These are phyloP conservation scores for Millerozyma miso DNA, from an alignment of 805 yeast species.

Conservation along the genomic window DNA sequence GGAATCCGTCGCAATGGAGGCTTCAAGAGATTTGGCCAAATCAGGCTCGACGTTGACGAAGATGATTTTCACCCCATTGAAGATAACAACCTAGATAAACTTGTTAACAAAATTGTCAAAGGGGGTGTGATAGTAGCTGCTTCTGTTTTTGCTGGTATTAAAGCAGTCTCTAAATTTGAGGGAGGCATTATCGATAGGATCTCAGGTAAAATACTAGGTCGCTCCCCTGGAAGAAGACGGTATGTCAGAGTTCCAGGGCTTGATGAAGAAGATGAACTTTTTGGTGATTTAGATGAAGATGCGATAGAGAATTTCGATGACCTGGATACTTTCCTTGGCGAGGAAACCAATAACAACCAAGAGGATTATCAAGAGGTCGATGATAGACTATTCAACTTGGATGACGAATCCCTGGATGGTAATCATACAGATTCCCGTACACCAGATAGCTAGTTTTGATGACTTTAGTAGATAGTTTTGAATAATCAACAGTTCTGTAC, in stretches of 20 bases:
- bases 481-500: too few relatives aligned
- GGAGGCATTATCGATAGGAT: slow-evolving; percentile 28
- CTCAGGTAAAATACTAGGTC: slow-evolving; percentile 26
- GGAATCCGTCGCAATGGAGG: slow-evolving; percentile 81
- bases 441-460: not conserved
- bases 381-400: slow-evolving; percentile 3
- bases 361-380: slow-evolving; percentile 14
- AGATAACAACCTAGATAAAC: slow-evolving; percentile 55
- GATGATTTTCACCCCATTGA: slow-evolving; percentile 57
- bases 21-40: slow-evolving; percentile 75
- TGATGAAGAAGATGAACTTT: slow-evolving; percentile 37
- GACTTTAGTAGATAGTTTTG: too few relatives aligned
- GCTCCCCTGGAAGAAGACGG: slow-evolving; percentile 36
- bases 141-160: slow-evolving; percentile 30
- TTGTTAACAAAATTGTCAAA: slow-evolving; percentile 54
- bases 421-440: slow-evolving; percentile 1
- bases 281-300: slow-evolving; percentile 38
- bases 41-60: slow-evolving; percentile 63
- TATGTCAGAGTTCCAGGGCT: slow-evolving; percentile 39
- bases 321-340: slow-evolving; percentile 17
- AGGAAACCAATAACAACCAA: slow-evolving; percentile 2
- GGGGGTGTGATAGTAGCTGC: slow-evolving; percentile 52
- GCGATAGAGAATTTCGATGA: slow-evolving; percentile 30
- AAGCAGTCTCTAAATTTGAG: slow-evolving; percentile 32
- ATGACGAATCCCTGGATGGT: not conserved